A percentile compares a stretch with the other conserved stretches of the same genome.
These are phyloP conservation scores for Entomortierella beljakovae DNA, from an alignment of 192 early-diverging fungal genomes.

Conservation along the genomic window DNA sequence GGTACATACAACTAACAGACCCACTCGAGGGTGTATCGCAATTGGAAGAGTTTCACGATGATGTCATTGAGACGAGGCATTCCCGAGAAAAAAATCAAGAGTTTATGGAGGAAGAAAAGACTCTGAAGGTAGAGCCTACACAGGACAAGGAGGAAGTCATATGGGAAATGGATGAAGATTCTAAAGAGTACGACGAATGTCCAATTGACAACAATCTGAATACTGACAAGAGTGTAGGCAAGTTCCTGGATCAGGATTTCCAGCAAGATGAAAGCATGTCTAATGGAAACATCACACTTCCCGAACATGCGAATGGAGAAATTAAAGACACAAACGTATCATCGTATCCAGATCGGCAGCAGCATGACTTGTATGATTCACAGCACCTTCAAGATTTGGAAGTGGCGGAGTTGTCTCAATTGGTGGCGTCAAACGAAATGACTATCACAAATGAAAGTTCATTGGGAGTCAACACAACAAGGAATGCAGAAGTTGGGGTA, in stretches of 20 bases:
- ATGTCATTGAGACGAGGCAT: neutral
- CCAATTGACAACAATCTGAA: neutral
- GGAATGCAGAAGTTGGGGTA: neutral
- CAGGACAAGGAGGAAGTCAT: constrained; percentile 15
- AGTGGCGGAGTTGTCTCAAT: constrained; percentile 15
- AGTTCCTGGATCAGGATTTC: no score
- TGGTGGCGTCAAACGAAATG: neutral
- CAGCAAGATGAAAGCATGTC: neutral
- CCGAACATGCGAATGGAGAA: neutral
- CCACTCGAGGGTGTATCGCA: constrained; percentile 3
- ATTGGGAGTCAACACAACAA: neutral
- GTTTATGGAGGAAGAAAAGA: neutral
- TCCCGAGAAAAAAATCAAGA: neutral
- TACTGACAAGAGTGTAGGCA: neutral
- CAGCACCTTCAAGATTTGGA: constrained; percentile 39
- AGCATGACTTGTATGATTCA: constrained; percentile 1
- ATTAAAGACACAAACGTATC: neutral
- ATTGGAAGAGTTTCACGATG: neutral
- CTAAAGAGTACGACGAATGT: neutral
- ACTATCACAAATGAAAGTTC: neutral
- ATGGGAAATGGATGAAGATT: constrained; percentile 38
- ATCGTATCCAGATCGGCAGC: neutral
- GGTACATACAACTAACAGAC: neutral
- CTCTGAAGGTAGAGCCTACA: neutral
- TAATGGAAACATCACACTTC: neutral